Percentiles rank a stretch among this genome's conserved stretches.
phyloP scores from a whole-genome alignment of 2,329 filamentous ascomycete species.

The Paramyrothecium roridum region DNA sequence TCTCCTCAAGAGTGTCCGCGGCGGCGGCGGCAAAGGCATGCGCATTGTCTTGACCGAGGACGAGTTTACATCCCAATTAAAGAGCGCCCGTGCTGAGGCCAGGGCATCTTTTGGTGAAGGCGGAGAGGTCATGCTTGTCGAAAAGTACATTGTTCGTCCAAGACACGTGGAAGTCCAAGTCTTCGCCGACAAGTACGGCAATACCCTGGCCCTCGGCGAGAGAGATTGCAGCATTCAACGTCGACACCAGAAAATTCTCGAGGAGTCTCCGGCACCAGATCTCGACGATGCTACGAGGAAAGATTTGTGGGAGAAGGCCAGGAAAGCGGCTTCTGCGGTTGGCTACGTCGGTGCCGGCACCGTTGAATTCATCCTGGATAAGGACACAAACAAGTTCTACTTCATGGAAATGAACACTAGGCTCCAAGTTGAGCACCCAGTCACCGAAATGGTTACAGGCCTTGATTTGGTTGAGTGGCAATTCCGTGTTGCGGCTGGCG shows the following conservation, averaged over 20 bases:
- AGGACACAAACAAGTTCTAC: slow-evolving; percentile 76
- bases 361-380: slow-evolving; percentile 87
- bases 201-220: slow-evolving; percentile 81
- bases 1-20: slow-evolving; percentile 75
- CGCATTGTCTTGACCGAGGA: slow-evolving; percentile 66
- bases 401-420: slow-evolving; percentile 85
- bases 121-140: slow-evolving; percentile 77
- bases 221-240: slow-evolving; percentile 85
- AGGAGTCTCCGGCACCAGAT: slow-evolving; percentile 79
- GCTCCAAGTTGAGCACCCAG: slow-evolving; percentile 94
- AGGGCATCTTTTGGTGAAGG: slow-evolving; percentile 77
- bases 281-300: slow-evolving; percentile 55
- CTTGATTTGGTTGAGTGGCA: slow-evolving; percentile 91
- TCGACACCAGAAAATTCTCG: slow-evolving; percentile 85
- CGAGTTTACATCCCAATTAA: slow-evolving; percentile 69
- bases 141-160: slow-evolving; percentile 75
- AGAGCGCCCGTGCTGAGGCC: slow-evolving; percentile 72
- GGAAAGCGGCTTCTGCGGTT: slow-evolving; percentile 68
- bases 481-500: slow-evolving; percentile 67
- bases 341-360: slow-evolving; percentile 89
- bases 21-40: slow-evolving; percentile 83
- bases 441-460: slow-evolving; percentile 70
- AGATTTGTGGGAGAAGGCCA: slow-evolving; percentile 64
- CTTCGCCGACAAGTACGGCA: slow-evolving; percentile 77
- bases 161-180: slow-evolving; percentile 89